Evolutionary conservation across 78 protist species (phyloP), one percentile per base, ranked within the genome.

Genomic region (Paulinella micropora): DNA sequence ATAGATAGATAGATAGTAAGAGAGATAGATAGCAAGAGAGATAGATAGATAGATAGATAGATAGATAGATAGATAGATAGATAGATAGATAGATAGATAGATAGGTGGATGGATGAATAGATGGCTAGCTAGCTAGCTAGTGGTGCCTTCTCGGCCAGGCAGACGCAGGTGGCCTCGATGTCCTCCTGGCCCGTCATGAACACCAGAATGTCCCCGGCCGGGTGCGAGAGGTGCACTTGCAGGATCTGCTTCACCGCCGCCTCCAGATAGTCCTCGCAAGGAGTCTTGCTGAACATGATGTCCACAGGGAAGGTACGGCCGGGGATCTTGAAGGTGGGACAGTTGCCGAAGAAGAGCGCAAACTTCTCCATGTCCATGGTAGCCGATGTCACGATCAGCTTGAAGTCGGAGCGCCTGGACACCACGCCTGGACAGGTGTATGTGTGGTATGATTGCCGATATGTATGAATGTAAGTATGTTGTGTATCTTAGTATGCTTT

Each of bases 171-270:
- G 28, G 89, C 88, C 51, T 96, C 97, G 39, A 98, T 96, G 90
- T 98, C 99, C 41, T 96, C 99, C 88, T 98, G 99, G 31, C 99
- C 99, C 29, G 99, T 96, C 98, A 98, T 96, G 91, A 98, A 98
- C 26, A 96, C 92, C 81, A 98, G 94, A 29, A 98, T 97, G 92
- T 98, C 99, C 15, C 99, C 99, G 34, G 41, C 89, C 1, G 90
- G 79, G 34, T 92, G 89, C 3, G 90, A 23, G 1, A 93, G 2
- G 91, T 96, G 97, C 67, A 93, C 86, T 3, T 91, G 87, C 3
- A 94, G 83, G 39, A 92, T 94, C 91, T 96, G 96, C 91, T 95
- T 94, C 31, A 96, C 97, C 0, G 99, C 98, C 1, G 94, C 92
- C 37, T 96, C 98, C 40, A 85, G 32, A 38, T 37, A 37, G 87